These are phyloP conservation scores for Tephrocybe sp. DNA, from an alignment of 768 basidiomycete species.

Conservation along the genomic window DNA sequence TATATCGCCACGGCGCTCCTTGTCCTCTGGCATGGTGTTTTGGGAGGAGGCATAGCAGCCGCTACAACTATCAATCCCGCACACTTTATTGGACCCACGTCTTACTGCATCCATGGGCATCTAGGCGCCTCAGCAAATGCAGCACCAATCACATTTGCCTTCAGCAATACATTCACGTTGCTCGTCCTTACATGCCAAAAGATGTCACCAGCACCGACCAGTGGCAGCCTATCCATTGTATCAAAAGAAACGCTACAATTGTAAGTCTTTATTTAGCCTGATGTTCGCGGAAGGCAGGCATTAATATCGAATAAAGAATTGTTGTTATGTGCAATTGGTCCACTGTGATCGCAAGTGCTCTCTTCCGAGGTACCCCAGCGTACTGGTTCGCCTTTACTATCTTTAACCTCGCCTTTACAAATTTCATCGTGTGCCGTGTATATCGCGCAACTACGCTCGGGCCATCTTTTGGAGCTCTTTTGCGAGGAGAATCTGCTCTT, in stretches of 20 bases:
- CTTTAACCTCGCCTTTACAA: constrained; percentile 5
- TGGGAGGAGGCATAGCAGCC: constrained; percentile 1
- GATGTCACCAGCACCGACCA: background rate
- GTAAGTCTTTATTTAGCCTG: too few relatives aligned
- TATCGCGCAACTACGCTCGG: background rate
- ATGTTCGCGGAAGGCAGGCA: background rate
- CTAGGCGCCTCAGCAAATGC: background rate
- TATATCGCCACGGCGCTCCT: background rate
- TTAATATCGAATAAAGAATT: background rate
- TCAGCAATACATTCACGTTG: background rate
- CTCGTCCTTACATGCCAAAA: background rate
- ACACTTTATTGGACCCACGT: constrained; percentile 3
- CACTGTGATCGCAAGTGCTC: constrained; percentile 1
- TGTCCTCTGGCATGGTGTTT: constrained; percentile 1
- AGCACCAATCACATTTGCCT: constrained; percentile 1
- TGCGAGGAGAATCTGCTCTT: background rate
- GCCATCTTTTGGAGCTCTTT: background rate
- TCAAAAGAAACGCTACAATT: background rate
- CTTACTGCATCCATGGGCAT: constrained; percentile 5
- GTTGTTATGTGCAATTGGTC: constrained; percentile 7
- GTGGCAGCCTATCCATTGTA: background rate
- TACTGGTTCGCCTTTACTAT: constrained; percentile 5
- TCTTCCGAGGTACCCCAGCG: constrained; percentile 1
- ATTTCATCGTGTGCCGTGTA: constrained; percentile 7
- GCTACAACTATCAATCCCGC: background rate